Evolutionary conservation across 345 rosid genomes (phyloP).

Genomic region (Pelargonium nanum): DNA sequence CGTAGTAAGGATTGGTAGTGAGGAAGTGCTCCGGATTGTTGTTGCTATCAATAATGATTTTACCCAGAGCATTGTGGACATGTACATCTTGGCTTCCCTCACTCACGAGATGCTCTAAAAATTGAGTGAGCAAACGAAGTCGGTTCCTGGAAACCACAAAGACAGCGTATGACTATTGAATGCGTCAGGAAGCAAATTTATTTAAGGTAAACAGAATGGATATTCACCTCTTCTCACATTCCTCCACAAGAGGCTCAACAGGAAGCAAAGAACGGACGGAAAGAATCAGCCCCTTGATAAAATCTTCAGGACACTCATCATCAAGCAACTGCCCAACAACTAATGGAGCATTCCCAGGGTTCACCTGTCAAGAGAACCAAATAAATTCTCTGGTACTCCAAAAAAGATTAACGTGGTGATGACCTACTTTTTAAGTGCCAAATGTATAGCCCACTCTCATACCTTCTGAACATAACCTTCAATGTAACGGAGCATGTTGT

Average conservation of each 20-base stretch:
- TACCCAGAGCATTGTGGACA: constrained; percentile 98
- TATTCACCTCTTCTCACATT: constrained; percentile 39
- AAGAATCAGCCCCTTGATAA: constrained; percentile 93
- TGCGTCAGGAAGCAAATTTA: constrained; percentile 11
- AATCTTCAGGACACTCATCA: constrained; percentile 98
- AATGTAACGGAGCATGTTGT: constrained; percentile 87
- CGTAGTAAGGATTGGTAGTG: constrained; percentile 42
- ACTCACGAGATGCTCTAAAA: constrained; percentile 97
- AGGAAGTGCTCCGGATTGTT: constrained; percentile 83
- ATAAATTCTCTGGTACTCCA: constrained; percentile 44
- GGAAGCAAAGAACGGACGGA: constrained; percentile 52
- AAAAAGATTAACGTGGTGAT: constrained; percentile 8
- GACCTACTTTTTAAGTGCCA: constrained; percentile 4
- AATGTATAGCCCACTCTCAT: constrained; percentile 2
- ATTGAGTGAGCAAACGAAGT: constrained; percentile 96
- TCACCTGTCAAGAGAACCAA: constrained; percentile 41
- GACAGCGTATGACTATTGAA: background rate
- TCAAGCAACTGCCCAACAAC: constrained; percentile 76
- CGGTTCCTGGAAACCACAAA: constrained; percentile 54
- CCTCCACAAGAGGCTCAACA: constrained; percentile 42
- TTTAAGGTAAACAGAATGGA: constrained; percentile 26
- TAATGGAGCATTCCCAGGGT: constrained; percentile 89
- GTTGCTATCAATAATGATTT: constrained; percentile 96
- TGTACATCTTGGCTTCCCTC: constrained; percentile 99
- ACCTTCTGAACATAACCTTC: constrained; percentile 99